Evolutionary conservation across 2,329 filamentous ascomycete species (phyloP).

Genomic region (Nigrospora sphaerica): DNA sequence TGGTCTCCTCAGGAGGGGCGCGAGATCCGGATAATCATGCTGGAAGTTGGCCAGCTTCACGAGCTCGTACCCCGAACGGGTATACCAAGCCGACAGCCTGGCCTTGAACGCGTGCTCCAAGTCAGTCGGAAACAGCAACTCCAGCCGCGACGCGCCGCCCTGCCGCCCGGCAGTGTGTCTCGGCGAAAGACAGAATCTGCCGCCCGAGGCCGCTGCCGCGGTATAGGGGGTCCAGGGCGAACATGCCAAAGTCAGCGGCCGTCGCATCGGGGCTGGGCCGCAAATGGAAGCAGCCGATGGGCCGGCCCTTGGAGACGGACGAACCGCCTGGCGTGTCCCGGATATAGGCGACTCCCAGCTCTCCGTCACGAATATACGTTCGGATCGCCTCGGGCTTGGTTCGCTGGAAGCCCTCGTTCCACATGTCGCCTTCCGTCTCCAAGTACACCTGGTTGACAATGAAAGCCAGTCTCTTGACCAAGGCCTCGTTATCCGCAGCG

Average conservation of each 20-base stretch:
- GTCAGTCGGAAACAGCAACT: slow-evolving; percentile 17
- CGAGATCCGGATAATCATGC: slow-evolving; percentile 12
- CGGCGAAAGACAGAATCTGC: slow-evolving; percentile 18
- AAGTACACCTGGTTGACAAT: slow-evolving; percentile 28
- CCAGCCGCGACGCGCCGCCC: slow-evolving; percentile 11
- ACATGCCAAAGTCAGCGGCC: slow-evolving; percentile 18
- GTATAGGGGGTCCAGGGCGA: slow-evolving; percentile 12
- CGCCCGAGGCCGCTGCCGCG: slow-evolving; percentile 19
- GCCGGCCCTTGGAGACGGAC: background rate
- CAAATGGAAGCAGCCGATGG: slow-evolving; percentile 8
- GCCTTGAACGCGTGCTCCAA: slow-evolving; percentile 17
- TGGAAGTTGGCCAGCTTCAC: slow-evolving; percentile 10
- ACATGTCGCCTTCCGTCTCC: slow-evolving; percentile 51
- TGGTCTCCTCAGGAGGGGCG: slow-evolving; percentile 11
- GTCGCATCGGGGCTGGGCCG: slow-evolving; percentile 7
- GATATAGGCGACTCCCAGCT: slow-evolving; percentile 13
- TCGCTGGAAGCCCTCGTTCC: slow-evolving; percentile 13
- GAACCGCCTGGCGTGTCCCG: background rate
- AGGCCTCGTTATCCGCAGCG: slow-evolving; percentile 7
- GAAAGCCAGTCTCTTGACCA: slow-evolving; percentile 7
- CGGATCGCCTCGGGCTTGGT: slow-evolving; percentile 12
- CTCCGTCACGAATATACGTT: slow-evolving; percentile 10
- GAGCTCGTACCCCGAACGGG: slow-evolving; percentile 15
- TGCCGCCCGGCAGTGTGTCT: slow-evolving; percentile 10
- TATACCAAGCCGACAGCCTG: slow-evolving; percentile 19